Percentiles rank a stretch among this genome's conserved stretches.
Evolutionary conservation across 257 asterid species (phyloP).

Genomic region (Nicotiana attenuata): DNA sequence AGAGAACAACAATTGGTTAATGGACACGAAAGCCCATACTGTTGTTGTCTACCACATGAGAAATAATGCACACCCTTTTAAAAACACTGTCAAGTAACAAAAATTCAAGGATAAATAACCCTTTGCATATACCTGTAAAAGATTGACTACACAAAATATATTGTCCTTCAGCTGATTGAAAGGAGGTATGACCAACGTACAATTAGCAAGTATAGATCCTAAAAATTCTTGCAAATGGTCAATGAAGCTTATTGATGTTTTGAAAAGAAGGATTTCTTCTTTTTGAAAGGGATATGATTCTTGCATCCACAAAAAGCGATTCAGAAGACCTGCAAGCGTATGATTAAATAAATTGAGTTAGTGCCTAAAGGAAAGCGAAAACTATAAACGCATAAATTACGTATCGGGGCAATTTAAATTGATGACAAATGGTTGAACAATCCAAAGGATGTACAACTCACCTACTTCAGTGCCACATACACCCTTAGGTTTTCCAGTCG

Average conservation of each 20-base stretch:
- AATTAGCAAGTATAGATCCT: slow-evolving; percentile 61
- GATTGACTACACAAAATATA: slow-evolving; percentile 44
- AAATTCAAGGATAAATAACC: not conserved
- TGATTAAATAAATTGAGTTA: not conserved
- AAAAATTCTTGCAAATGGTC: slow-evolving; percentile 95
- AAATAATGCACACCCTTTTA: not conserved
- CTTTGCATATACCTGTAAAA: slow-evolving; percentile 54
- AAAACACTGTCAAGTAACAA: not conserved
- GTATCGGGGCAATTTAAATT: not conserved
- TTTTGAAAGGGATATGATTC: slow-evolving; percentile 58
- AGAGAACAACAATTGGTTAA: not conserved
- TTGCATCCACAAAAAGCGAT: slow-evolving; percentile 89
- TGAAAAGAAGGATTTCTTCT: slow-evolving; percentile 61
- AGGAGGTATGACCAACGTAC: slow-evolving; percentile 90
- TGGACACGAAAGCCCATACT: not conserved
- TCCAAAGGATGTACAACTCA: slow-evolving; percentile 10
- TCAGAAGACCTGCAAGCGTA: slow-evolving; percentile 74
- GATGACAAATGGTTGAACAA: not conserved
- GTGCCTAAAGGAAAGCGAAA: not conserved
- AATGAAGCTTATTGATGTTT: slow-evolving; percentile 85
- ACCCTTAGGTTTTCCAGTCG: slow-evolving; percentile 87
- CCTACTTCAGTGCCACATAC: slow-evolving; percentile 94
- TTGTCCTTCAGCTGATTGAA: slow-evolving; percentile 74
- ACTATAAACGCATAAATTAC: not conserved
- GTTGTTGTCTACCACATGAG: not conserved